Percentiles rank a stretch among this genome's conserved stretches.
These are phyloP conservation scores for Zopfia rhizophila DNA, from an alignment of 2,329 filamentous ascomycete species.

Conservation along the genomic window DNA sequence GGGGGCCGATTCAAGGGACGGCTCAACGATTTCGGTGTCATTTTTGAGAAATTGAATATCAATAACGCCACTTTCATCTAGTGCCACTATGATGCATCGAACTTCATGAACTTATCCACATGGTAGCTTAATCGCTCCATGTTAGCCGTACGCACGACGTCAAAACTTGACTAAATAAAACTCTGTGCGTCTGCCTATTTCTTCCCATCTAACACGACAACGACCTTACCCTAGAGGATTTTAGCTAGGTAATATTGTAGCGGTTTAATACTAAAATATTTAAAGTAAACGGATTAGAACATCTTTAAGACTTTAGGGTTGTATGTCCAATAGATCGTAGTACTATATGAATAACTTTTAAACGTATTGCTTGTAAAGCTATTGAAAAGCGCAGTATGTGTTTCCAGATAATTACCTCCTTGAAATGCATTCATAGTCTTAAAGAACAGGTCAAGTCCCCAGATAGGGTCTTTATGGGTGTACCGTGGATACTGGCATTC, in stretches of 20 bases:
- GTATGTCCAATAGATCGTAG: slow-evolving; percentile 12
- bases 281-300: slow-evolving; percentile 12
- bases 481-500: slow-evolving; percentile 25
- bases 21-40: too few species aligned
- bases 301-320: slow-evolving; percentile 17
- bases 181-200: slow-evolving; percentile 5
- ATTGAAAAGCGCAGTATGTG: not conserved
- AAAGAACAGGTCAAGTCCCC: slow-evolving; percentile 30
- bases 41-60: too few species aligned
- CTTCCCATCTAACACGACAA: slow-evolving; percentile 11
- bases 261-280: slow-evolving; percentile 15
- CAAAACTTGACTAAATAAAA: slow-evolving; percentile 10
- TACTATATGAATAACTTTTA: slow-evolving; percentile 13
- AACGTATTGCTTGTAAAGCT: slow-evolving; percentile 14
- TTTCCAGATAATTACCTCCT: slow-evolving; percentile 10
- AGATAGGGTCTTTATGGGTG: slow-evolving; percentile 31
- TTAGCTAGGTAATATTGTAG: slow-evolving; percentile 15
- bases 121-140: slow-evolving; percentile 11
- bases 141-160: slow-evolving; percentile 13
- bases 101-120: slow-evolving; percentile 11
- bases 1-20: too few species aligned
- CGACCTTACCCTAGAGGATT: slow-evolving; percentile 18
- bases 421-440: slow-evolving; percentile 22
- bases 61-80: too few species aligned
- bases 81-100: too few species aligned